These are phyloP conservation scores for Phylloporus gajari DNA, from an alignment of 1,284 basidiomycete species.

Conservation along the genomic window DNA sequence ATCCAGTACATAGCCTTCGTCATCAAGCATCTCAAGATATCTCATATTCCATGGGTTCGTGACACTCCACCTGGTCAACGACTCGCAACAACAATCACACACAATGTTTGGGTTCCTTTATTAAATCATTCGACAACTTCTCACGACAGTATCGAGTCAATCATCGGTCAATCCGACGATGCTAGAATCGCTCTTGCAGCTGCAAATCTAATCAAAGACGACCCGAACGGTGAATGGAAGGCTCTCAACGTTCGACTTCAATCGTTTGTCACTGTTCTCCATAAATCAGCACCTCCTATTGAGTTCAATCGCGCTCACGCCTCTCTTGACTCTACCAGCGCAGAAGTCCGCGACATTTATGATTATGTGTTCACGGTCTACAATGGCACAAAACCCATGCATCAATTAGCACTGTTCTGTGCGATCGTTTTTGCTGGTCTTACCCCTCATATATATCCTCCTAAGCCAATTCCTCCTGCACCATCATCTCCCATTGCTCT, in stretches of 20 bases:
- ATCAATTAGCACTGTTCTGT: background rate
- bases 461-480: background rate
- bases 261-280: background rate
- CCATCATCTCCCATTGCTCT: background rate
- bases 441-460: background rate
- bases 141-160: too few relatives aligned
- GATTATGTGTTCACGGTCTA: background rate
- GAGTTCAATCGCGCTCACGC: background rate
- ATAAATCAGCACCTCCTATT: background rate
- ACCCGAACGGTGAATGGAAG: background rate
- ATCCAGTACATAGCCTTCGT: background rate
- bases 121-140: too few relatives aligned
- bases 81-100: background rate
- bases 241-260: background rate
- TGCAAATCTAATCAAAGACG: background rate
- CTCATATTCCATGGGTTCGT: background rate
- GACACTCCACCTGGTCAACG: background rate
- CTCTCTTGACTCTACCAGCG: too few relatives aligned
- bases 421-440: background rate
- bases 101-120: background rate
- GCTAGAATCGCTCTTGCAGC: too few relatives aligned
- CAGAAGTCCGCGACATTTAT: background rate
- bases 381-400: background rate
- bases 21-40: background rate
- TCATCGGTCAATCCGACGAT: too few relatives aligned